Percentiles rank a stretch among this genome's conserved stretches.
phyloP scores from a whole-genome alignment of 768 basidiomycete genomes.

The Lactarius pseudohatsudake region DNA sequence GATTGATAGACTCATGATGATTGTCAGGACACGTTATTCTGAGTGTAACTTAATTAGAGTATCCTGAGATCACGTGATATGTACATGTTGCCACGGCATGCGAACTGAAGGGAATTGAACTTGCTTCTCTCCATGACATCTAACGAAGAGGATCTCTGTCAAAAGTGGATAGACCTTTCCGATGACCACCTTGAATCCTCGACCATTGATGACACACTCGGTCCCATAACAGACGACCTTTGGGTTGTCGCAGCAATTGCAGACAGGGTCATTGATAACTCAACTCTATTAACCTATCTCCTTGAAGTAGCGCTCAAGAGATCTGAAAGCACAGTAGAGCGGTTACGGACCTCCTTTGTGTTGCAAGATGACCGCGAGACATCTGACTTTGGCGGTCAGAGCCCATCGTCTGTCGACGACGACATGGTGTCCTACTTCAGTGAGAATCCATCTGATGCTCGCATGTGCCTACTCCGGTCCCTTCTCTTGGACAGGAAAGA shows the following conservation, averaged over 20 bases:
- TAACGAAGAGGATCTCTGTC: conserved; percentile 32
- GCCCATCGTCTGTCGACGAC: conserved; percentile 32
- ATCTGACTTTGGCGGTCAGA: conserved; percentile 26
- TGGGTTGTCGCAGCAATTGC: conserved; percentile 77
- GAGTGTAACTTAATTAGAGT: conserved; percentile 5
- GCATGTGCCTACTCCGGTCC: conserved; percentile 62
- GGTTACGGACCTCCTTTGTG: conserved; percentile 30
- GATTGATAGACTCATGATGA: conserved; percentile 15
- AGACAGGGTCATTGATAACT: conserved; percentile 64
- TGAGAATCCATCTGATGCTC: conserved; percentile 57
- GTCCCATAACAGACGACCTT: conserved; percentile 58
- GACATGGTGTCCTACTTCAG: conserved; percentile 54
- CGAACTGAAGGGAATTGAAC: not conserved
- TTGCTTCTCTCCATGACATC: conserved; percentile 13
- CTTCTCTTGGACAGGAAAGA: conserved; percentile 69
- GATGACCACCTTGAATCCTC: conserved; percentile 60
- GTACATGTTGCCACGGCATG: not conserved
- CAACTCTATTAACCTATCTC: conserved; percentile 53
- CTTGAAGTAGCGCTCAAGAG: conserved; percentile 64
- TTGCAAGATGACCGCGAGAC: conserved; percentile 27
- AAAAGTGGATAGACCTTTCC: conserved; percentile 55
- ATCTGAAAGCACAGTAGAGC: conserved; percentile 48
- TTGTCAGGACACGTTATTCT: conserved; percentile 77
- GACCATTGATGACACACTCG: conserved; percentile 48
- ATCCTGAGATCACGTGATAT: not conserved